These are phyloP conservation scores for Euryodendron excelsum DNA, from an alignment of 148 eudicot species.

Conservation along the genomic window DNA sequence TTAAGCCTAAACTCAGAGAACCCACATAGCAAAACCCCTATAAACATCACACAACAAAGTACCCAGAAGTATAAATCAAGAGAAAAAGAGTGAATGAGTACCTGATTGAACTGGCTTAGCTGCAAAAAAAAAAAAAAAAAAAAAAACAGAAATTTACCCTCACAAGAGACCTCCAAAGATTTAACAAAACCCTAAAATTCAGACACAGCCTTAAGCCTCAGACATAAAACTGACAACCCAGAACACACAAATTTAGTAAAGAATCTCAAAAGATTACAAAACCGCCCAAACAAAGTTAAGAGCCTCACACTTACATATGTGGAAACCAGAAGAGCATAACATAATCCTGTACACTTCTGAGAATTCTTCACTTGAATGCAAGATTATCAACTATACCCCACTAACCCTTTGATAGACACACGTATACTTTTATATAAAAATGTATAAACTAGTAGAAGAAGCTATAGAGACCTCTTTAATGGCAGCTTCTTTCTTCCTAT, in stretches of 20 bases:
- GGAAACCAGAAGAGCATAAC: neutral
- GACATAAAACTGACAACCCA: neutral
- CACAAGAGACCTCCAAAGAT: neutral
- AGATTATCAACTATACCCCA: neutral
- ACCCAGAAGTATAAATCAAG: no score
- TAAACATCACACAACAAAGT: no score
- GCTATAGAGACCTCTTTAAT: slow-evolving; percentile 1
- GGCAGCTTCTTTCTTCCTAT: neutral
- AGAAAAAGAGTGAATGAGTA: neutral
- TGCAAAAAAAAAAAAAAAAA: neutral
- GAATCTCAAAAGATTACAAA: neutral
- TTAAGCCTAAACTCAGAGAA: no score
- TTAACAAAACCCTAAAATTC: slow-evolving; percentile 9
- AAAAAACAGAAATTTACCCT: no score
- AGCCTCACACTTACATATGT: neutral
- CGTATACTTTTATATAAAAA: no score
- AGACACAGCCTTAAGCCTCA: no score
- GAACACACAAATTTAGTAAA: neutral
- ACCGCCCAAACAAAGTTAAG: neutral
- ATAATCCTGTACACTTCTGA: neutral
- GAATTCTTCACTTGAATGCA: neutral
- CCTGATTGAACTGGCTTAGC: neutral
- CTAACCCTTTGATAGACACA: neutral
- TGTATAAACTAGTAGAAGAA: no score
- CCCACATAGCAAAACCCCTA: no score